phyloP scores from a whole-genome alignment of 371 early-diverging fungal genomes.

The Lichtheimia ramosa region DNA sequence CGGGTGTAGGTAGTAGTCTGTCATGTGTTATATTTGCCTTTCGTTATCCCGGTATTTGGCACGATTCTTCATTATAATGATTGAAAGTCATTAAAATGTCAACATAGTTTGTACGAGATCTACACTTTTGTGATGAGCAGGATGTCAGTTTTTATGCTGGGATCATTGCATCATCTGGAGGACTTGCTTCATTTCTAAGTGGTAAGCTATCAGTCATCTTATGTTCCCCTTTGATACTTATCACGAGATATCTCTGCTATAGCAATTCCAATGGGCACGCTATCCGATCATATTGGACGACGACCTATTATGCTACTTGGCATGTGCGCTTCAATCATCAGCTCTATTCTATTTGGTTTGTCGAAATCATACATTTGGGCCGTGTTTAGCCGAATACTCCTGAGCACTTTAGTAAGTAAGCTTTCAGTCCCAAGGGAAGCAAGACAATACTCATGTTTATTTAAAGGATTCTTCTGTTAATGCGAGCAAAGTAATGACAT shows the following conservation, averaged over 20 bases:
- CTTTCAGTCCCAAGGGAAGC: no score
- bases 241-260: no score
- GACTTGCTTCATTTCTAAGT: slow-evolving; percentile 58
- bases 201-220: slow-evolving; percentile 27
- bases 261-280: slow-evolving; percentile 58
- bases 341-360: slow-evolving; percentile 74
- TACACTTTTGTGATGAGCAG: slow-evolving; percentile 52
- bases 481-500: slow-evolving; percentile 83
- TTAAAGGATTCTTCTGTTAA: slow-evolving; percentile 68
- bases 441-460: no score
- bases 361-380: slow-evolving; percentile 70
- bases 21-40: background rate
- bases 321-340: slow-evolving; percentile 67
- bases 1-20: background rate
- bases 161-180: slow-evolving; percentile 61
- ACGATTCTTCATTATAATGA: slow-evolving; percentile 40
- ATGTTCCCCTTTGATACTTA: background rate
- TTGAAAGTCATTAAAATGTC: slow-evolving; percentile 60
- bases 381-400: slow-evolving; percentile 59
- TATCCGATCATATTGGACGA: slow-evolving; percentile 70
- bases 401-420: slow-evolving; percentile 63
- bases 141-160: slow-evolving; percentile 68
- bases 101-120: slow-evolving; percentile 60
- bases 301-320: slow-evolving; percentile 83
- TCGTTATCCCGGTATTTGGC: slow-evolving; percentile 28